phyloP scores from a whole-genome alignment of 2,329 filamentous ascomycete species.

The Trichoderma arundinaceum region DNA sequence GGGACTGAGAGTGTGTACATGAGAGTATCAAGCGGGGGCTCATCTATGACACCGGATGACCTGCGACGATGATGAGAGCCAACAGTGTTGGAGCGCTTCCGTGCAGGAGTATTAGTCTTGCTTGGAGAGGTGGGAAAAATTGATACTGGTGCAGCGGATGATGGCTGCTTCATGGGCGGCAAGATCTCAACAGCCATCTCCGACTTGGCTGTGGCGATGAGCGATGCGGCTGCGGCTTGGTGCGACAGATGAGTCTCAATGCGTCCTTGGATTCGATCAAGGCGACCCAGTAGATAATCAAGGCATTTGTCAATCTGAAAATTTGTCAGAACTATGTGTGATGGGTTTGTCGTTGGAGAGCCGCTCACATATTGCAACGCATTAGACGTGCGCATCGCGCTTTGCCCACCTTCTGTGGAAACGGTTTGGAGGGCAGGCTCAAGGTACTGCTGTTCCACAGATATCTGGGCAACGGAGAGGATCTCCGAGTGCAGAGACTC shows the following conservation, averaged over 20 bases:
- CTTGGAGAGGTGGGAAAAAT: constrained; percentile 45
- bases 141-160: constrained; percentile 29
- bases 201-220: constrained; percentile 51
- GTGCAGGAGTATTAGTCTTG: constrained; percentile 46
- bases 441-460: constrained; percentile 69
- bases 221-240: constrained; percentile 46
- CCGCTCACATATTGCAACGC: constrained; percentile 59
- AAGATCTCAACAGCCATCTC: constrained; percentile 48
- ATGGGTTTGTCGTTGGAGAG: no score
- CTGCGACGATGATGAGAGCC: constrained; percentile 41
- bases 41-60: constrained; percentile 47
- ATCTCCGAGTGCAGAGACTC: constrained; percentile 74
- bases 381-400: constrained; percentile 51
- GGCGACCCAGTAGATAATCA: constrained; percentile 56
- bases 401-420: constrained; percentile 51
- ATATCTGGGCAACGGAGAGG: constrained; percentile 72
- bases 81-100: constrained; percentile 42
- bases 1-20: constrained; percentile 54
- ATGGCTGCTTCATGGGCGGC: constrained; percentile 19
- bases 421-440: constrained; percentile 61
- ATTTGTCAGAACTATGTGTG: neutral
- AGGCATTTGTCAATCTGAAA: constrained; percentile 59
- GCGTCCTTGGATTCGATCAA: constrained; percentile 49
- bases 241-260: constrained; percentile 55
- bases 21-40: constrained; percentile 54